Evolutionary conservation across 2,329 filamentous ascomycete species (phyloP), one percentile per base, ranked within the genome.

Genomic region (Penicillium sp.): DNA sequence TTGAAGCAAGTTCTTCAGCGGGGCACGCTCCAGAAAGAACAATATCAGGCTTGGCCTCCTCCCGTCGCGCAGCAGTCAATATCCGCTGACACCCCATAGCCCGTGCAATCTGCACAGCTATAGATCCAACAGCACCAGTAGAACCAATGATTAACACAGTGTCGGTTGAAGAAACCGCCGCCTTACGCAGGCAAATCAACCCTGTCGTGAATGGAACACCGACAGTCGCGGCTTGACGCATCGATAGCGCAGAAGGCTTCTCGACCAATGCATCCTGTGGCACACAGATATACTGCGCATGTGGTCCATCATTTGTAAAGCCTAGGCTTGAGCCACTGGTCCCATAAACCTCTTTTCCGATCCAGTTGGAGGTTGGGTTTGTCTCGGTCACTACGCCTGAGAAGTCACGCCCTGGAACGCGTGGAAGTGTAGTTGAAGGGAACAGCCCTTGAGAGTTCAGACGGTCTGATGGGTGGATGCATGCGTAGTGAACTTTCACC

Each of bases 401-500:
- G 36, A 67, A 71, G 51, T 73, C 70, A 14, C 67, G 67, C 41
- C 71, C 67, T 18, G 65, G 66, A 14, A 73, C 58, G 5, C 59
- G 53, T 2, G 63, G 63, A 14, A 56, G 67, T 1, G 59, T 64
- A 3, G 67, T 70, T 46, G 57, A 61, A 16, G 69, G 65, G 40
- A 73, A 71, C 9, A 58, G 55, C n/a, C 69, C 70, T 41, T 68
- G 59, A 3, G 59, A 56, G 48, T 73, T 73, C 16, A 69, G 61
- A 43, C 62, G 58, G 54, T 72, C 69, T 36, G 62, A 65, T 14
- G 69, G 67, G 22, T 69, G 59, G 27, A 71, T 63, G 34, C 62
- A 62, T 6, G 67, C 48, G 31, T 68, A 68, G 16, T 42, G 47
- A 44, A 71, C 54, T 46, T 63, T 63, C 44, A 72, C 50, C 13